Conservation (phyloP, 805 yeast genomes). For the Barnettozyma pratensis region DNA sequence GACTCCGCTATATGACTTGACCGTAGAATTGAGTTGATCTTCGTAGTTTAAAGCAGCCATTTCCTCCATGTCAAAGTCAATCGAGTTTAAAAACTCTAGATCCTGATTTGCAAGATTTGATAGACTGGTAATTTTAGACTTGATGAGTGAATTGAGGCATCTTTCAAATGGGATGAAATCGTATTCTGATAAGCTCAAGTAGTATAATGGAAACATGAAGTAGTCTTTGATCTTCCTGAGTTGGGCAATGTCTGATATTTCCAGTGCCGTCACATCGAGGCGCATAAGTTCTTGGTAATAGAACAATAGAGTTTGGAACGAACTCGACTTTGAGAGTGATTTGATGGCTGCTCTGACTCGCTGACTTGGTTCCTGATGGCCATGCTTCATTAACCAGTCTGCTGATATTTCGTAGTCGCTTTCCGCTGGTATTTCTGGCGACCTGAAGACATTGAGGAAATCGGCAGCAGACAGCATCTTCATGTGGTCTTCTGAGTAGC, state of each 20-base stretch:
- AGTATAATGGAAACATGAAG: constrained; percentile 18
- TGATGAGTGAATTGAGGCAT: constrained; percentile 14
- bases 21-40: constrained; percentile 1
- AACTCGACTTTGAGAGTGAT: constrained; percentile 2
- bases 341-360: constrained; percentile 20
- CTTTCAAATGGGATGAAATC: constrained; percentile 15
- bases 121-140: constrained; percentile 5
- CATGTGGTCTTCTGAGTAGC: too few species aligned
- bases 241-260: constrained; percentile 3
- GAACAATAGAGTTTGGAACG: constrained; percentile 5
- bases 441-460: constrained; percentile 13
- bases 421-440: constrained; percentile 17
- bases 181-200: constrained; percentile 11
- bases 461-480: constrained; percentile 1
- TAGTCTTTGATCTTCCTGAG: constrained; percentile 16
- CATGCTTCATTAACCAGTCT: constrained; percentile 22
- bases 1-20: constrained; percentile 6
- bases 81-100: constrained; percentile 11
- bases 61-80: constrained; percentile 19
- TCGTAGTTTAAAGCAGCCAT: constrained; percentile 11
- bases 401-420: constrained; percentile 19
- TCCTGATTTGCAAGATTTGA: constrained; percentile 7
- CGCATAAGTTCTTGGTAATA: constrained; percentile 18
- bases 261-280: constrained; percentile 5
- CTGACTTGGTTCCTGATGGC: constrained; percentile 20